Conservation (phyloP, 2,329 filamentous ascomycete species). For the Akanthomyces muscarius region DNA sequence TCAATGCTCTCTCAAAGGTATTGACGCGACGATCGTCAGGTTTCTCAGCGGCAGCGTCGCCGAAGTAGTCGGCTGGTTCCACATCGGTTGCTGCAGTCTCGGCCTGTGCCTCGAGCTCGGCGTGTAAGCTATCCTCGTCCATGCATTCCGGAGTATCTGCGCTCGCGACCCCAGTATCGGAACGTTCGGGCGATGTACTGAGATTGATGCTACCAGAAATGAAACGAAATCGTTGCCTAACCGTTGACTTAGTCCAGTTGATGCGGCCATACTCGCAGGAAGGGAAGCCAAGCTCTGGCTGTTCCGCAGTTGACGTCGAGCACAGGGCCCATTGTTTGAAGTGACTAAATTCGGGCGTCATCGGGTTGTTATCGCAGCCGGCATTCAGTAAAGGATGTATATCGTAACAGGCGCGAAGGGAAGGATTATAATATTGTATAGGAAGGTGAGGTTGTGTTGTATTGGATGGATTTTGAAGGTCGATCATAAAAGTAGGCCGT, state of each 20-base stretch:
- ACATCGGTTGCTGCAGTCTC: slow-evolving; percentile 25
- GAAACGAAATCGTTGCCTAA: slow-evolving; percentile 65
- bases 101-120: not conserved
- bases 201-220: slow-evolving; percentile 52
- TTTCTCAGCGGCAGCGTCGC: slow-evolving; percentile 26
- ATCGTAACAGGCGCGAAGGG: slow-evolving; percentile 55
- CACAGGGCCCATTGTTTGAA: slow-evolving; percentile 69
- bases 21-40: slow-evolving; percentile 21
- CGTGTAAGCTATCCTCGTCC: not conserved
- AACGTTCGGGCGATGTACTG: slow-evolving; percentile 29
- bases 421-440: slow-evolving; percentile 65
- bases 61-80: slow-evolving; percentile 42
- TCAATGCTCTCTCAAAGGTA: slow-evolving; percentile 6
- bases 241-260: slow-evolving; percentile 66
- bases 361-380: slow-evolving; percentile 40
- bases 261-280: slow-evolving; percentile 61
- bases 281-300: slow-evolving; percentile 48
- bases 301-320: slow-evolving; percentile 48
- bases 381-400: slow-evolving; percentile 55
- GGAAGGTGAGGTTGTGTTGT: slow-evolving; percentile 50
- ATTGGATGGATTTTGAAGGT: slow-evolving; percentile 57
- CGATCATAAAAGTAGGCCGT: slow-evolving; percentile 71
- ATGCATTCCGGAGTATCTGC: slow-evolving; percentile 21
- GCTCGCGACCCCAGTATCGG: slow-evolving; percentile 30
- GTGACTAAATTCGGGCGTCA: slow-evolving; percentile 48